Conservation (phyloP, 768 basidiomycete species). For the Leccinum aurantiacum region DNA sequence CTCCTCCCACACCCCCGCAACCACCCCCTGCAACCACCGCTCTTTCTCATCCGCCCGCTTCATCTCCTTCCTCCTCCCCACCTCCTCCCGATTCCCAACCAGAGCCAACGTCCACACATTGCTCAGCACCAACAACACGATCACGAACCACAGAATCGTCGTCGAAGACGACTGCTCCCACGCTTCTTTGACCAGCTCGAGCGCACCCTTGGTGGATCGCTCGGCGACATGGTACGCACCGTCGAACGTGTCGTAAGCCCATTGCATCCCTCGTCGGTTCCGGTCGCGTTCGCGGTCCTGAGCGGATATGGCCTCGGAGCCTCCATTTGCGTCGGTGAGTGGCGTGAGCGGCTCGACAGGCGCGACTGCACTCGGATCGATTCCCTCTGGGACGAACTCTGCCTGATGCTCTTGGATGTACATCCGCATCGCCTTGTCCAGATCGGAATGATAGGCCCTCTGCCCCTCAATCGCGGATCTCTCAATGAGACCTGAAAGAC, state of each 20-base stretch:
- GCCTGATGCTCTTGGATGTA: conserved; percentile 89
- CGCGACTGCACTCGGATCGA: conserved; percentile 58
- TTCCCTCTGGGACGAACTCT: conserved; percentile 86
- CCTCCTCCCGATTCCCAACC: conserved; percentile 49
- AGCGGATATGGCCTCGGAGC: conserved; percentile 9
- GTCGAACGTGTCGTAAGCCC: conserved; percentile 86
- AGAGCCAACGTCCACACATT: conserved; percentile 69
- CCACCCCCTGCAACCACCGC: conserved; percentile 71
- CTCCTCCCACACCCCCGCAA: conserved; percentile 74
- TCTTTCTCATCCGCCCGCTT: conserved; percentile 65
- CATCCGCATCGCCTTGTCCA: conserved; percentile 79
- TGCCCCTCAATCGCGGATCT: conserved; percentile 90
- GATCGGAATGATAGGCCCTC: conserved; percentile 77
- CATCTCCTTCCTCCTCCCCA: conserved; percentile 45
- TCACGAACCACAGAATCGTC: conserved; percentile 70
- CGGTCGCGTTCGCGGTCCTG: conserved; percentile 60
- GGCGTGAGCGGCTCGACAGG: conserved; percentile 41
- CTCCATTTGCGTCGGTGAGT: conserved; percentile 14
- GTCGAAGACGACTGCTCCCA: conserved; percentile 77
- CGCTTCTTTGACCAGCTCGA: conserved; percentile 76
- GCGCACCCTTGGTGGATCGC: conserved; percentile 66
- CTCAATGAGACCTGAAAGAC: conserved; percentile 81
- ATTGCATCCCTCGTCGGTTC: conserved; percentile 73
- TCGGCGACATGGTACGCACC: conserved; percentile 71
- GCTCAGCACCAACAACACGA: conserved; percentile 69